Conservation (phyloP, 2,329 filamentous ascomycete genomes). For the Phialophora expanda region DNA sequence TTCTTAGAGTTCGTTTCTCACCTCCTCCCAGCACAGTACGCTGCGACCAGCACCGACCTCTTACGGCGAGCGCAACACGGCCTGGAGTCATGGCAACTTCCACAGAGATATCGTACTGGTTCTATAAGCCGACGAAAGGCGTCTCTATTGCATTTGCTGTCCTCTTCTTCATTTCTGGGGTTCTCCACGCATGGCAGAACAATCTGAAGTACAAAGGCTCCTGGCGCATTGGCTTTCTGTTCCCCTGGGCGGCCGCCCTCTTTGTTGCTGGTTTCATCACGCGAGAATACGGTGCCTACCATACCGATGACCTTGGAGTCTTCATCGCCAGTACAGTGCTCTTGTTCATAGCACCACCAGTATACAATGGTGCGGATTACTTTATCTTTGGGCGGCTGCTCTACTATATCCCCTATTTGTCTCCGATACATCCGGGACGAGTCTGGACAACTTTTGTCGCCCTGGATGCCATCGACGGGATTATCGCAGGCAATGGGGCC, state of each 20-base stretch:
- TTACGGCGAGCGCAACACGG: background rate
- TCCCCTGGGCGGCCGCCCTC: conserved; percentile 50
- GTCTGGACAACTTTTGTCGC: conserved; percentile 65
- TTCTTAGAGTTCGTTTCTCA: background rate
- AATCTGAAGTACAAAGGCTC: conserved; percentile 46
- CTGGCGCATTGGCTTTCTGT: conserved; percentile 50
- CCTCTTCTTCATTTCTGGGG: conserved; percentile 48
- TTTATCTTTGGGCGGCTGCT: conserved; percentile 60
- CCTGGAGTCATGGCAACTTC: background rate
- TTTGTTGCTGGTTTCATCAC: conserved; percentile 49
- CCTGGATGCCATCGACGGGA: conserved; percentile 56
- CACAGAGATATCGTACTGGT: conserved; percentile 42
- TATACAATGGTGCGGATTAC: conserved; percentile 56
- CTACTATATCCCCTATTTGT: conserved; percentile 55
- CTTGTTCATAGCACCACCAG: conserved; percentile 49
- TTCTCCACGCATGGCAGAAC: conserved; percentile 49
- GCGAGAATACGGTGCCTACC: conserved; percentile 46
- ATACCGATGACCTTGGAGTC: conserved; percentile 46
- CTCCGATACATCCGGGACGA: conserved; percentile 59
- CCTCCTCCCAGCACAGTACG: background rate
- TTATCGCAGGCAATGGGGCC: conserved; percentile 56
- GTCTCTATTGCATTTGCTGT: conserved; percentile 50
- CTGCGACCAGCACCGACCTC: background rate
- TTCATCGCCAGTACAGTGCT: conserved; percentile 50
- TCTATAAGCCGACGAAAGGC: conserved; percentile 51